These are phyloP conservation scores for Groenewaldozyma salmanticensis DNA, from an alignment of 805 yeast species.

Conservation along the genomic window DNA sequence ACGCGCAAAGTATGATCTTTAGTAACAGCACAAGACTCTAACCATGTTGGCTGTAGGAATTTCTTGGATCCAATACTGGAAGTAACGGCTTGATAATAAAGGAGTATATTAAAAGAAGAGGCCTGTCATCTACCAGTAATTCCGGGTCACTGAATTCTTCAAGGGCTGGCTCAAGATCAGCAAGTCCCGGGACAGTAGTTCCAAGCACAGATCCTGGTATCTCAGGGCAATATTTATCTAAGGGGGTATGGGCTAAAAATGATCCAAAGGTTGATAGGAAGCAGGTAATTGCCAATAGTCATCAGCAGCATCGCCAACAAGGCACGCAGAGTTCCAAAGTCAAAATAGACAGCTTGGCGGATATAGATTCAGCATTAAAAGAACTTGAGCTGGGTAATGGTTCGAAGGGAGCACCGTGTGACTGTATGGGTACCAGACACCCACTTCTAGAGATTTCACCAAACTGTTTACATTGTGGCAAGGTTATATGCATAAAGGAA, in stretches of 20 bases:
- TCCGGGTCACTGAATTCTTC: neutral
- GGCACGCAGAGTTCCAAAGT: conserved; percentile 21
- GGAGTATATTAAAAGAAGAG: neutral
- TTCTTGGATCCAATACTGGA: neutral
- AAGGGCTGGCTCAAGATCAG: no score
- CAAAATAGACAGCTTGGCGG: conserved; percentile 45
- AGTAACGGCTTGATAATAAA: neutral
- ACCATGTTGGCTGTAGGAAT: no score
- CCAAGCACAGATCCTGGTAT: neutral
- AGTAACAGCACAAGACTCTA: no score
- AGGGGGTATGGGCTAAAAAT: conserved; percentile 5
- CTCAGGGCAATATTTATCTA: neutral
- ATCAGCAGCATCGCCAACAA: no score
- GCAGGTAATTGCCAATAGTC: neutral
- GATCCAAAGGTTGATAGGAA: conserved; percentile 2
- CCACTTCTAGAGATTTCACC: conserved; percentile 87
- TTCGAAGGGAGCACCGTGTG: conserved; percentile 39
- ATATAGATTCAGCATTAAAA: conserved; percentile 52
- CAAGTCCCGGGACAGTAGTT: no score
- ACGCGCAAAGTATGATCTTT: no score
- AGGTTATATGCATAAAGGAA: conserved; percentile 81
- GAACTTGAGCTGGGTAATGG: conserved; percentile 37
- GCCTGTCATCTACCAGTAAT: neutral
- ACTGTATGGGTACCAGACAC: conserved; percentile 81
- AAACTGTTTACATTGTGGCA: conserved; percentile 89